These are phyloP conservation scores for Saccharomycopsis fermentans DNA, from an alignment of 805 yeast species.

Conservation along the genomic window DNA sequence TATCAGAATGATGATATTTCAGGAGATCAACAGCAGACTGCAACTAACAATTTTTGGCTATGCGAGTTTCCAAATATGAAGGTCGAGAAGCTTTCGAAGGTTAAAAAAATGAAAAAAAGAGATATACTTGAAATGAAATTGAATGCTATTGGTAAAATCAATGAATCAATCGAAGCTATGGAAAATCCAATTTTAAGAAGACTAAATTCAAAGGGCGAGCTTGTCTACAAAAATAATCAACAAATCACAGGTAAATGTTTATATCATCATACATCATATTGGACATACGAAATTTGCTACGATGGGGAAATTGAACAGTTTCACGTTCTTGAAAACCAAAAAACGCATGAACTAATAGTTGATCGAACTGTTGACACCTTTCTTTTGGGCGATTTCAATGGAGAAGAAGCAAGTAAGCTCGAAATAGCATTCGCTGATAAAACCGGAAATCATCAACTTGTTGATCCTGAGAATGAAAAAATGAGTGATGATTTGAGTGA, in stretches of 20 bases:
- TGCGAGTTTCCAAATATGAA: neutral
- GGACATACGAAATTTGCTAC: conserved; percentile 17
- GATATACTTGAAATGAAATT: neutral
- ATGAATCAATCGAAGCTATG: neutral
- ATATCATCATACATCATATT: conserved; percentile 4
- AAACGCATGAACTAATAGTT: neutral
- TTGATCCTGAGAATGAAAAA: neutral
- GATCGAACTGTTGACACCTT: conserved; percentile 6
- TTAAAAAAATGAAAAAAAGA: neutral
- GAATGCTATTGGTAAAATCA: neutral
- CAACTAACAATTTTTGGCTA: neutral
- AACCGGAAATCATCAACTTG: neutral
- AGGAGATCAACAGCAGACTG: neutral
- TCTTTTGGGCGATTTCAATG: conserved; percentile 1
- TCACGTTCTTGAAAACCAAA: conserved; percentile 2
- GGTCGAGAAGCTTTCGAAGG: neutral
- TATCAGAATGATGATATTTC: neutral
- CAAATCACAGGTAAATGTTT: neutral
- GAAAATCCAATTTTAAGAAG: neutral
- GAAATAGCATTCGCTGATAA: neutral
- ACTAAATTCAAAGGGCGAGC: neutral
- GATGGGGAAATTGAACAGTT: conserved; percentile 10
- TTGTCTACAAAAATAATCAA: neutral
- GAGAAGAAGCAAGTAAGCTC: neutral
- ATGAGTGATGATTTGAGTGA: neutral